Evolutionary conservation across 495 filamentous ascomycete genomes (phyloP).

Genomic region (Hypoxylon fragiforme): DNA sequence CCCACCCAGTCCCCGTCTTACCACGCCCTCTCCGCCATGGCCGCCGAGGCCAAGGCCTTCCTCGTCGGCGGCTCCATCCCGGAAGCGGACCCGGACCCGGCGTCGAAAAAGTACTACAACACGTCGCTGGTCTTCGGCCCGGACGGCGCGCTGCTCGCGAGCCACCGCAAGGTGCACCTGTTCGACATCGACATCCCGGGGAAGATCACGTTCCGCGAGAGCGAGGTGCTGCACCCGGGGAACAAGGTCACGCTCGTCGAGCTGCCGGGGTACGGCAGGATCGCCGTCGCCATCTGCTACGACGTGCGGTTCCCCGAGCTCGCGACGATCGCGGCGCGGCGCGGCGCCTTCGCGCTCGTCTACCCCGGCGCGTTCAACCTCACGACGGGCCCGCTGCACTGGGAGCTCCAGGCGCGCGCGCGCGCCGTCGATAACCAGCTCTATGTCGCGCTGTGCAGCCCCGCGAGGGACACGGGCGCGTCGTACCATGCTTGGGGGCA

Average conservation of each 20-base stretch:
- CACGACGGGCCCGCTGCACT: constrained; percentile 90
- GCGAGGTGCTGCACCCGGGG: constrained; percentile 82
- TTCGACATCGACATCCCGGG: constrained; percentile 99
- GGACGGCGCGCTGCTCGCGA: constrained; percentile 73
- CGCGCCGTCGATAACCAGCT: constrained; percentile 93
- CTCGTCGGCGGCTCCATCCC: constrained; percentile 93
- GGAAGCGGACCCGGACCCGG: constrained; percentile 58
- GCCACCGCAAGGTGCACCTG: constrained; percentile 93
- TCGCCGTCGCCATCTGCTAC: constrained; percentile 93
- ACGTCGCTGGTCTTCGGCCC: constrained; percentile 84
- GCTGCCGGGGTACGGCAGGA: constrained; percentile 79
- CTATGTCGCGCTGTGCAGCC: constrained; percentile 91
- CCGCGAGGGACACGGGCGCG: constrained; percentile 76
- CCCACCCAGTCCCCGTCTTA: constrained; percentile 73
- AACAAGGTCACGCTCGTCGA: constrained; percentile 80
- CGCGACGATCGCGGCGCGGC: constrained; percentile 82
- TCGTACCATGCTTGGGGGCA: constrained; percentile 92
- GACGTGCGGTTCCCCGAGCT: constrained; percentile 96
- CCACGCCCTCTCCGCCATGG: constrained; percentile 80
- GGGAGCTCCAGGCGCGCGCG: constrained; percentile 79
- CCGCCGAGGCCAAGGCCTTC: constrained; percentile 73
- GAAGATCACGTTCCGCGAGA: constrained; percentile 88
- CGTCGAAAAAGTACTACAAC: constrained; percentile 79
- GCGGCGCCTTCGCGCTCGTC: constrained; percentile 72
- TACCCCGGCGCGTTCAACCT: constrained; percentile 97